Evolutionary conservation across 139 green algal species (phyloP).

Genomic region (Auxenochlorella pyrenoidosa): DNA sequence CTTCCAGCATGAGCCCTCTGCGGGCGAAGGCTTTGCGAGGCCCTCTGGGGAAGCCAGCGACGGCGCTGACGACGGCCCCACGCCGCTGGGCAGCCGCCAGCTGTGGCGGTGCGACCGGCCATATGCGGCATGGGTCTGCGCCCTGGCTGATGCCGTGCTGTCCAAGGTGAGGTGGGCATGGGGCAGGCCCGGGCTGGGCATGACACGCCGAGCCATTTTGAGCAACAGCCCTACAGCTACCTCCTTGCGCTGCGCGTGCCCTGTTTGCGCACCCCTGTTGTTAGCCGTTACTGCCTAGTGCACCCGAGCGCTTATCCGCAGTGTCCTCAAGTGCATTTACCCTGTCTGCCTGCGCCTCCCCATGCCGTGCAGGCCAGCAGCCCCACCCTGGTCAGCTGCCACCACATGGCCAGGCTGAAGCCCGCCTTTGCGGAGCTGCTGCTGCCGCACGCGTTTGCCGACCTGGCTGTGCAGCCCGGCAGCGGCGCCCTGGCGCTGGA

Average conservation of each 20-base stretch:
- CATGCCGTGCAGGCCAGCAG: slow-evolving; percentile 14
- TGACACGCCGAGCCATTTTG: too few species aligned
- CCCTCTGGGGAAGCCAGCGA: neutral
- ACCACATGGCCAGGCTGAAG: slow-evolving; percentile 46
- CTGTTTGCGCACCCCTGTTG: neutral
- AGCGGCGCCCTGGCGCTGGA: slow-evolving; percentile 17
- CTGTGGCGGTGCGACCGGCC: slow-evolving; percentile 43
- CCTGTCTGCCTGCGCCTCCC: neutral
- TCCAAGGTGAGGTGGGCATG: slow-evolving; percentile 10
- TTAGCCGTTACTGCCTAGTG: neutral
- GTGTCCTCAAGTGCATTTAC: neutral
- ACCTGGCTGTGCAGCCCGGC: slow-evolving; percentile 49
- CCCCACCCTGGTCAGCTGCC: slow-evolving; percentile 44
- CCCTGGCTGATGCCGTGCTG: slow-evolving; percentile 60
- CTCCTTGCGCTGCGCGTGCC: neutral
- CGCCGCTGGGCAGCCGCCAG: slow-evolving; percentile 7
- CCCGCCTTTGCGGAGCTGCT: slow-evolving; percentile 66
- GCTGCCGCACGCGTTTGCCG: slow-evolving; percentile 60
- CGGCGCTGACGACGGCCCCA: neutral
- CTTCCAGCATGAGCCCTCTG: neutral
- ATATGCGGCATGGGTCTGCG: slow-evolving; percentile 66
- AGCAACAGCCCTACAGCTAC: neutral
- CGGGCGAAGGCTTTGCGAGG: neutral
- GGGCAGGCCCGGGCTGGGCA: neutral
- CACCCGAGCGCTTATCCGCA: too few species aligned